phyloP scores from a whole-genome alignment of 768 basidiomycete genomes.

The Psilocybe cubensis region DNA sequence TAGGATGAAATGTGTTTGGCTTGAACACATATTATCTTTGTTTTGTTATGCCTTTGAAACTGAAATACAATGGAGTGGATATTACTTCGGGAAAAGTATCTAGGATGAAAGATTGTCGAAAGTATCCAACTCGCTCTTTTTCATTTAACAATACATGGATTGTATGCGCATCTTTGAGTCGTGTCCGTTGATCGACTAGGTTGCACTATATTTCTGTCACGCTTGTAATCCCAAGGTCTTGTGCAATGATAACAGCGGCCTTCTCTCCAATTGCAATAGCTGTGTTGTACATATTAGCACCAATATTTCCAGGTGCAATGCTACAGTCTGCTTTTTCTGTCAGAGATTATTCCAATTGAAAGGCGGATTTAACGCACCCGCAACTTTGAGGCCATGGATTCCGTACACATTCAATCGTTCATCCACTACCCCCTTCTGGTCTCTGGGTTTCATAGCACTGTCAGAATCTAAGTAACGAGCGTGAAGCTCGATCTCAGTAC shows the following conservation, averaged over 20 bases:
- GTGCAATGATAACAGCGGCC: slow-evolving; percentile 56
- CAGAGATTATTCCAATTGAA: not conserved
- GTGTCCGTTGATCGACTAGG: too few species aligned
- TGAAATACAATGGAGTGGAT: too few species aligned
- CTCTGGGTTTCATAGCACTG: slow-evolving; percentile 9
- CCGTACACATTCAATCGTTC: slow-evolving; percentile 63
- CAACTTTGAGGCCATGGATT: slow-evolving; percentile 56
- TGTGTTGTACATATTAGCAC: slow-evolving; percentile 42
- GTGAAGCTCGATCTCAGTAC: too few species aligned
- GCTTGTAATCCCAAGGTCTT: slow-evolving; percentile 38
- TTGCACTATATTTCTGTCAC: not conserved
- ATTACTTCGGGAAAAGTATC: too few species aligned
- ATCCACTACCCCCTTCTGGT: slow-evolving; percentile 43
- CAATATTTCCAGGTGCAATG: slow-evolving; percentile 39
- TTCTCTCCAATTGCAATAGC: slow-evolving; percentile 58
- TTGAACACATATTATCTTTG: too few species aligned
- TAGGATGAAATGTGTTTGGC: not conserved
- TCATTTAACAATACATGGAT: too few species aligned
- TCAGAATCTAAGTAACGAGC: too few species aligned
- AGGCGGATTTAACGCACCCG: slow-evolving; percentile 36
- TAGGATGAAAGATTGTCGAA: too few species aligned
- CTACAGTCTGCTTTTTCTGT: slow-evolving; percentile 15
- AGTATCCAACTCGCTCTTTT: too few species aligned
- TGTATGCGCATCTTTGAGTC: too few species aligned
- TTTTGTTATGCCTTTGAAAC: too few species aligned